Evolutionary conservation across 257 asterid genomes (phyloP).

Genomic region (Solanum piurae): DNA sequence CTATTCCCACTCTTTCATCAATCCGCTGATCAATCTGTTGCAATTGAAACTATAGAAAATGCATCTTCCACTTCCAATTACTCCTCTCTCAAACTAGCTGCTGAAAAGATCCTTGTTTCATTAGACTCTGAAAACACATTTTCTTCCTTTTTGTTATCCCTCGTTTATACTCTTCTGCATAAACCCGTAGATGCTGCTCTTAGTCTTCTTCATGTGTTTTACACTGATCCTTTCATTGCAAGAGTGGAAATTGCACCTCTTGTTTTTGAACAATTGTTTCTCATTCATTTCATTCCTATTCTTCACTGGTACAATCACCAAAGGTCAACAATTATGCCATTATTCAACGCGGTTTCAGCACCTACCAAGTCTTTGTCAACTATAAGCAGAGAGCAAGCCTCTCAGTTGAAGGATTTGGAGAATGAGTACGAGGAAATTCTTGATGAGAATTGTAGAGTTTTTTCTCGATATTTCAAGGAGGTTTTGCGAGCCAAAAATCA

Average conservation of each 20-base stretch:
- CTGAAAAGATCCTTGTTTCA: conserved; percentile 29
- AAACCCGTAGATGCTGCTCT: conserved; percentile 36
- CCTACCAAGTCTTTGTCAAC: conserved; percentile 28
- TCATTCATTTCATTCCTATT: conserved; percentile 35
- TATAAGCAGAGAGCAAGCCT: conserved; percentile 48
- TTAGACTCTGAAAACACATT: conserved; percentile 20
- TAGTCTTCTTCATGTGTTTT: conserved; percentile 34
- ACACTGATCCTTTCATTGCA: conserved; percentile 29
- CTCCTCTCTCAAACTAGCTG: conserved; percentile 48
- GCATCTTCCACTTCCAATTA: conserved; percentile 34
- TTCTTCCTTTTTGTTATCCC: conserved; percentile 44
- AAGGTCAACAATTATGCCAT: conserved; percentile 24
- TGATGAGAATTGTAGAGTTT: conserved; percentile 45
- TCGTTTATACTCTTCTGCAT: conserved; percentile 25
- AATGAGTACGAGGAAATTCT: conserved; percentile 44
- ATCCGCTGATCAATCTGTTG: conserved; percentile 15
- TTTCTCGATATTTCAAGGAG: conserved; percentile 36
- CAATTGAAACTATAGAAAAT: conserved; percentile 47
- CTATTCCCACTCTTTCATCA: conserved; percentile 36
- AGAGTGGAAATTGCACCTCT: conserved; percentile 50
- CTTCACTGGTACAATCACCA: conserved; percentile 42
- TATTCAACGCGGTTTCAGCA: conserved; percentile 3
- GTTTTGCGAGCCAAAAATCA: conserved; percentile 19
- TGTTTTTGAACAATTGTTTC: conserved; percentile 55
- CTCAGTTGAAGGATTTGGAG: conserved; percentile 46